A percentile compares a stretch with the other conserved stretches of the same genome.
phyloP scores from a whole-genome alignment of 805 yeast species.

The Saccharomycopsis microspora region DNA sequence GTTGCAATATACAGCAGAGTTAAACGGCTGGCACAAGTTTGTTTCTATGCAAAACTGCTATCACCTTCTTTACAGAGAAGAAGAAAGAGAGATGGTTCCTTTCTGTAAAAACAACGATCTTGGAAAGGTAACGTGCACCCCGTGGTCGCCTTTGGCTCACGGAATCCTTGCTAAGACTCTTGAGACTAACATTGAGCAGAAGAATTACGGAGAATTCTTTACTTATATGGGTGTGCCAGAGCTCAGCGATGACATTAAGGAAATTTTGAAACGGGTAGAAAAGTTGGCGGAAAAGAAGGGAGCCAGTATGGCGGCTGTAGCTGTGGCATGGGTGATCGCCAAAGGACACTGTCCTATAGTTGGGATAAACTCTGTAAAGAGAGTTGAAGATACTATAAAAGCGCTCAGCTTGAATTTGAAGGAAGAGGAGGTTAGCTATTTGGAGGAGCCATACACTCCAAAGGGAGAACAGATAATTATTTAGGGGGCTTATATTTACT shows the following conservation, averaged over 20 bases:
- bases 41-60: constrained; percentile 48
- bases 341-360: constrained; percentile 46
- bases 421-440: constrained; percentile 5
- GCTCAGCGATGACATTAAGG: constrained; percentile 20
- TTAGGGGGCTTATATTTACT: too few species aligned
- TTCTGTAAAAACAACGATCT: constrained; percentile 41
- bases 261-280: constrained; percentile 39
- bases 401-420: constrained; percentile 32
- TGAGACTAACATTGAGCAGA: background rate
- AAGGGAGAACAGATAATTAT: too few species aligned
- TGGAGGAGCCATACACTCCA: constrained; percentile 5
- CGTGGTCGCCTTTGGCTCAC: constrained; percentile 50
- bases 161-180: constrained; percentile 44
- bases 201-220: background rate
- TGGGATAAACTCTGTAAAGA: constrained; percentile 35
- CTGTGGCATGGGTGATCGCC: constrained; percentile 40
- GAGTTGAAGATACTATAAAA: constrained; percentile 40
- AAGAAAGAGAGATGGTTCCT: constrained; percentile 50
- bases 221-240: constrained; percentile 13
- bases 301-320: constrained; percentile 40
- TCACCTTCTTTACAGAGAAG: constrained; percentile 47
- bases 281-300: constrained; percentile 34
- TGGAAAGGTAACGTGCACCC: constrained; percentile 32
- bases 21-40: constrained; percentile 45
- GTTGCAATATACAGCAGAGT: constrained; percentile 46